Evolutionary conservation across 768 basidiomycete genomes (phyloP), one percentile per base, ranked within the genome.

Genomic region (Pulveroboletus sp.): DNA sequence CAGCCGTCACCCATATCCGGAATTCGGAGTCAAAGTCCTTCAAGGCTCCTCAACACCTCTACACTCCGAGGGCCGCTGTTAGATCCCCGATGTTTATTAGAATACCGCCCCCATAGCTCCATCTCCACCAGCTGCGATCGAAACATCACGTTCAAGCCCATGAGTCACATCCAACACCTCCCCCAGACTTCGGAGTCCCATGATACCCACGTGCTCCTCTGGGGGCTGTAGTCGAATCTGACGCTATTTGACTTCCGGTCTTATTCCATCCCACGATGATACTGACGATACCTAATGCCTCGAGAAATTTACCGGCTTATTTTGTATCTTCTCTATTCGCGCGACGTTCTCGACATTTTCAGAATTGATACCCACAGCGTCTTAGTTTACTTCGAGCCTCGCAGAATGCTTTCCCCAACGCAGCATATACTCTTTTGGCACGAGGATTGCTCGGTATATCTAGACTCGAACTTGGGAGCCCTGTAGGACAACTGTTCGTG

Each of bases 331-430:
- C 5, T 30, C 6, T 20, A 38, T 13, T 6, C 27, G 27, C 19
- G 6, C 22, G 22, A 29, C 4, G 13, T 35, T 12, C 24, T 30
- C 54, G 46, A 36, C 32, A 20, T 32, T 23, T 14, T 6, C 31
- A 14, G 12, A 42, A 23, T 35, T 19, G 49, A 57, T 51, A 57
- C 56, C 45, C 50, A 7, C 23, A 13, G 37, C 37, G 8, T 10
- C 17, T 10, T 27, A 16, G 9, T 17, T 38, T 20, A 10, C 19
- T 29, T 6, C 20, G 9, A 43, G 17, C 9, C 16, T 14, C 23
- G 7, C 23, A 16, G 19, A 29, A 48, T 16, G 30, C 30, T 48
- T 26, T 44, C 17, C 23, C 32, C 30, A 17, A 5, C 43, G 17
- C 8, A 9, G n/a, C 16, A 16, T 23, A 29, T 45, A 4, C 14